Conservation (phyloP, 2,329 filamentous ascomycete species). For the Cladosporium sp. region DNA sequence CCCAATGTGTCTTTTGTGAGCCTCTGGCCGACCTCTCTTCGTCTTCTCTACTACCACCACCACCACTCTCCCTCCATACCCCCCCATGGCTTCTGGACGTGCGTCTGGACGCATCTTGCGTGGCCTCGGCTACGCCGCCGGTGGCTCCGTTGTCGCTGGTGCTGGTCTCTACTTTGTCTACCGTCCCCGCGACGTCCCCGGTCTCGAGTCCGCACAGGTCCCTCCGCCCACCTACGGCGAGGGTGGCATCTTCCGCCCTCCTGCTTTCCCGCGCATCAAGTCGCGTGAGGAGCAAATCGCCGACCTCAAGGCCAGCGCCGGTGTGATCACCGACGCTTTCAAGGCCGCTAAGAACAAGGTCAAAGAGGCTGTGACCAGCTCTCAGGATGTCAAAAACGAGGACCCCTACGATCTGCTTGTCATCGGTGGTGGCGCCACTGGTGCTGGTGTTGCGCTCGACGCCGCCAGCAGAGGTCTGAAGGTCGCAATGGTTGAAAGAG, state of each 20-base stretch:
- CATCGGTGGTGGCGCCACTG: slow-evolving; percentile 76
- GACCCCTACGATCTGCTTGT: slow-evolving; percentile 67
- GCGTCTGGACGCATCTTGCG: slow-evolving; percentile 45
- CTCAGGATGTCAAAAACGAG: slow-evolving; percentile 24
- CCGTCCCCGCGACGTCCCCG: slow-evolving; percentile 68
- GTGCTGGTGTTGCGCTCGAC: slow-evolving; percentile 75
- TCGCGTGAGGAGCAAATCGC: slow-evolving; percentile 61
- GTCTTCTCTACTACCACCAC: neutral
- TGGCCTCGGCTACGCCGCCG: slow-evolving; percentile 57
- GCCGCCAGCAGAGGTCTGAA: slow-evolving; percentile 74
- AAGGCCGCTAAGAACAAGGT: slow-evolving; percentile 43
- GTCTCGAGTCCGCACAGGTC: slow-evolving; percentile 63
- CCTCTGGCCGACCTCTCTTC: neutral
- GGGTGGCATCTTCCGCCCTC: slow-evolving; percentile 63
- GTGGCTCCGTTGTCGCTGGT: slow-evolving; percentile 50
- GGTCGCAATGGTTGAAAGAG: slow-evolving; percentile 76
- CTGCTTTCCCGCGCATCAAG: slow-evolving; percentile 61
- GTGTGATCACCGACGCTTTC: slow-evolving; percentile 32
- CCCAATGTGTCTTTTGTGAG: slow-evolving; percentile 7
- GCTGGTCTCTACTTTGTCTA: slow-evolving; percentile 60
- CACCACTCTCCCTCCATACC: slow-evolving; percentile 1
- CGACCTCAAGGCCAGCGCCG: slow-evolving; percentile 52
- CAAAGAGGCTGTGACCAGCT: slow-evolving; percentile 32
- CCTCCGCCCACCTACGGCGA: slow-evolving; percentile 67
- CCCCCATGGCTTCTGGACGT: slow-evolving; percentile 14